Percentiles rank a stretch among this genome's conserved stretches.
Conservation (phyloP, 177 flowering plant species). For the Vitis hybrid region DNA sequence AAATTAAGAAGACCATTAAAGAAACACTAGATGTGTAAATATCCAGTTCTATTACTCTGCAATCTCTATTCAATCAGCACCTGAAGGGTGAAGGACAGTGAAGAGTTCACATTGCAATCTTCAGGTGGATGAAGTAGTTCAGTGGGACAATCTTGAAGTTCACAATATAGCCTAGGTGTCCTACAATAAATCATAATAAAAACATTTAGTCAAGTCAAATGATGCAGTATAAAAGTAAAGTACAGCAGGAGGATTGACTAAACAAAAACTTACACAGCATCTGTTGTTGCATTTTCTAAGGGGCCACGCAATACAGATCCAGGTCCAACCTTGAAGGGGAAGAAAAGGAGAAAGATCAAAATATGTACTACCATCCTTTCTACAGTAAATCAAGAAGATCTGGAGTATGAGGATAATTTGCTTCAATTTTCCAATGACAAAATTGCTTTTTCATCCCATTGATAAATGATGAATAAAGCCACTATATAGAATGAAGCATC, state of each 20-base stretch:
- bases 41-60: not conserved
- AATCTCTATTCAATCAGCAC: constrained; percentile 29
- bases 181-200: constrained; percentile 33
- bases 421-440: too few species aligned
- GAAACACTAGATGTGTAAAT: constrained; percentile 1
- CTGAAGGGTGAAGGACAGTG: constrained; percentile 93
- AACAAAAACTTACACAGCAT: constrained; percentile 64
- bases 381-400: too few species aligned
- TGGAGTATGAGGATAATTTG: too few species aligned
- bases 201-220: not conserved
- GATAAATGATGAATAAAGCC: too few species aligned
- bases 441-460: too few species aligned
- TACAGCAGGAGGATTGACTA: not conserved
- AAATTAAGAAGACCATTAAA: constrained; percentile 9
- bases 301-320: constrained; percentile 92
- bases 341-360: constrained; percentile 2
- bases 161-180: constrained; percentile 82
- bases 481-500: too few species aligned
- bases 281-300: constrained; percentile 61
- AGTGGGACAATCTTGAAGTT: constrained; percentile 64
- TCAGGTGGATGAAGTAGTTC: constrained; percentile 96
- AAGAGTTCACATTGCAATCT: constrained; percentile 97
- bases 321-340: constrained; percentile 74
- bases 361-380: too few species aligned
- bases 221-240: constrained; percentile 4